Percentiles rank a stretch among this genome's conserved stretches.
Conservation (phyloP, 371 early-diverging fungal species). For the Fennellomyces sp. region DNA sequence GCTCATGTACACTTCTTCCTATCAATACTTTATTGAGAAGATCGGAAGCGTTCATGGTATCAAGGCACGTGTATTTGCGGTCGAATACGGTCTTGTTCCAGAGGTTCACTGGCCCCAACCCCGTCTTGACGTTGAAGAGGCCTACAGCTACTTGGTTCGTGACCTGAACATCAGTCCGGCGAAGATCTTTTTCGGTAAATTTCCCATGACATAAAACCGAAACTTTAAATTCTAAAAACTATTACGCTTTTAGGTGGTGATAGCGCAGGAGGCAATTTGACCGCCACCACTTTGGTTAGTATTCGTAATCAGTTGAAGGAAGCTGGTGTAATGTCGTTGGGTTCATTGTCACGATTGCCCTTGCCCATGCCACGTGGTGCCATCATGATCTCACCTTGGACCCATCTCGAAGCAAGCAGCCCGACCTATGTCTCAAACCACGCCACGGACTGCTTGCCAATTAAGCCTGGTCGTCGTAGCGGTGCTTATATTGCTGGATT, state of each 20-base stretch:
- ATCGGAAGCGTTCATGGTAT: constrained; percentile 17
- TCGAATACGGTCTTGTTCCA: constrained; percentile 26
- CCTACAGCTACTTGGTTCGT: constrained; percentile 32
- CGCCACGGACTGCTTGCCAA: constrained; percentile 12
- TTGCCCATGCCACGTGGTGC: constrained; percentile 27
- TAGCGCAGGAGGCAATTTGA: constrained; percentile 42
- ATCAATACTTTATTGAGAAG: constrained; percentile 26
- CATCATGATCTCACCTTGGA: constrained; percentile 43
- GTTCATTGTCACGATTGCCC: constrained; percentile 14
- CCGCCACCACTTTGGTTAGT: constrained; percentile 16
- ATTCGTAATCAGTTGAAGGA: constrained; percentile 18
- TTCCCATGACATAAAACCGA: neutral
- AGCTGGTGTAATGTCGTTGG: constrained; percentile 5
- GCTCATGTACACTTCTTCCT: constrained; percentile 31
- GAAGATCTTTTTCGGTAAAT: constrained; percentile 34
- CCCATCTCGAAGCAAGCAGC: constrained; percentile 18
- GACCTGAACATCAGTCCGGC: constrained; percentile 24
- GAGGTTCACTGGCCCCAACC: constrained; percentile 18
- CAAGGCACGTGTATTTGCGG: constrained; percentile 27
- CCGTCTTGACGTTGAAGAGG: constrained; percentile 23
- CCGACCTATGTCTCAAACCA: constrained; percentile 16
- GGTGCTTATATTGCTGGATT: constrained; percentile 6
- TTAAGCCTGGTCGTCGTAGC: neutral
- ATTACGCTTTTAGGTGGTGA: no score
- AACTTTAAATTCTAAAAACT: no score